Conservation (phyloP, 1,139 yeast genomes). For the Taiozyma onychis region DNA sequence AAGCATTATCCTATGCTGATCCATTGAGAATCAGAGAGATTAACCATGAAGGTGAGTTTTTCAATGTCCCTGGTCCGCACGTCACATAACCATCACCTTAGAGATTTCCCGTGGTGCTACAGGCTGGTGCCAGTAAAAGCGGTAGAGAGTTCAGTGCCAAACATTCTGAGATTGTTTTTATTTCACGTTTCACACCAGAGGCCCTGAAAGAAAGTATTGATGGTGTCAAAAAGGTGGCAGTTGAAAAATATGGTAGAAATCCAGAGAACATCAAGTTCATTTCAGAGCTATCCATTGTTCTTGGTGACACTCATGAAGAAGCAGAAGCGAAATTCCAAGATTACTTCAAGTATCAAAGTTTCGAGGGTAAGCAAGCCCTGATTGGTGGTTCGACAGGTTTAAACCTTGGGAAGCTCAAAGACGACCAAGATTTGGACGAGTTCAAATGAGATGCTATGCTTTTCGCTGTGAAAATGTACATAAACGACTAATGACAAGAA, state of each 20-base stretch:
- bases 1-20: slow-evolving; percentile 31
- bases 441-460: slow-evolving; percentile 26
- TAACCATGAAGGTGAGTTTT: slow-evolving; percentile 33
- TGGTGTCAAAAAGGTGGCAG: slow-evolving; percentile 28
- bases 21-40: slow-evolving; percentile 35
- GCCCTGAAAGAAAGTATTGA: slow-evolving; percentile 24
- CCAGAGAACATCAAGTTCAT: slow-evolving; percentile 31
- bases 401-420: slow-evolving; percentile 28
- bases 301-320: slow-evolving; percentile 32
- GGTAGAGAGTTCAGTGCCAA: slow-evolving; percentile 41
- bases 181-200: slow-evolving; percentile 28
- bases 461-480: slow-evolving; percentile 18
- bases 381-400: slow-evolving; percentile 32
- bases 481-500: slow-evolving; percentile 17
- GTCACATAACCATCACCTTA: slow-evolving; percentile 39
- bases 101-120: slow-evolving; percentile 39
- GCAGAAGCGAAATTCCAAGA: slow-evolving; percentile 29
- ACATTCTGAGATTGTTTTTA: slow-evolving; percentile 37
- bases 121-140: slow-evolving; percentile 41
- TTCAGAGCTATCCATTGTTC: slow-evolving; percentile 27
- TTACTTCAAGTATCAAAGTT: slow-evolving; percentile 27
- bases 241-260: slow-evolving; percentile 30
- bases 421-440: slow-evolving; percentile 28
- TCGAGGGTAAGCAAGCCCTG: slow-evolving; percentile 35
- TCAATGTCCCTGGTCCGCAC: slow-evolving; percentile 38